A percentile compares a stretch with the other conserved stretches of the same genome.
phyloP scores from a whole-genome alignment of 129 eudicot genomes.

The Calendula officinalis region DNA sequence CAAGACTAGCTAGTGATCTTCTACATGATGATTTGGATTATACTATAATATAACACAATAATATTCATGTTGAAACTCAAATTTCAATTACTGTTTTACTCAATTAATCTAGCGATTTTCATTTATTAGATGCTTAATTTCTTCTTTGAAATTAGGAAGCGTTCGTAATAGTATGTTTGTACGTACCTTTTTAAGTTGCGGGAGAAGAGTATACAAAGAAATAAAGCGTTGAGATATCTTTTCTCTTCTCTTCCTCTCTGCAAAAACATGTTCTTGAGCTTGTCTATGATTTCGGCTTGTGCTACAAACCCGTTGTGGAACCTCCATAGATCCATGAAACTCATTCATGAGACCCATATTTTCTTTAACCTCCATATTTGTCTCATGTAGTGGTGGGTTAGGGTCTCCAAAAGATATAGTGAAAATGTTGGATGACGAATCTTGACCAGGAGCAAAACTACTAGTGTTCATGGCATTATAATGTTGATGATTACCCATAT shows the following conservation, averaged over 20 bases:
- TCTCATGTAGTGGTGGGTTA: constrained; percentile 18
- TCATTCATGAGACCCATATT: constrained; percentile 16
- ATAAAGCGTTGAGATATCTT: constrained; percentile 30
- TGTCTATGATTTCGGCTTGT: constrained; percentile 31
- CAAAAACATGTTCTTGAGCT: constrained; percentile 14
- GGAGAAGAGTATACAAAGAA: constrained; percentile 28
- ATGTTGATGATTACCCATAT: constrained; percentile 12
- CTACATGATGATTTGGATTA: background rate
- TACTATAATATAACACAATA: too few species aligned
- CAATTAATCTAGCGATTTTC: too few species aligned
- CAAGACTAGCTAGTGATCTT: background rate
- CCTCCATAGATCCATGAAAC: constrained; percentile 20
- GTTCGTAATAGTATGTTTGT: background rate
- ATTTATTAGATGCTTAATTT: background rate
- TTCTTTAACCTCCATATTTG: constrained; percentile 15
- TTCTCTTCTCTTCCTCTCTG: constrained; percentile 27
- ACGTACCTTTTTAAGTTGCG: constrained; percentile 31
- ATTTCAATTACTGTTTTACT: too few species aligned
- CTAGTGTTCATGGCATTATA: constrained; percentile 6
- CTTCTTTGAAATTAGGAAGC: background rate
- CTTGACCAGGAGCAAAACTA: constrained; percentile 9
- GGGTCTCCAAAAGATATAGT: constrained; percentile 33
- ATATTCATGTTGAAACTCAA: too few species aligned
- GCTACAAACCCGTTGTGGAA: constrained; percentile 8
- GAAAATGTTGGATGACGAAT: constrained; percentile 24